Conservation (phyloP, 306 rosid species). For the Leucaena leucocephala region DNA sequence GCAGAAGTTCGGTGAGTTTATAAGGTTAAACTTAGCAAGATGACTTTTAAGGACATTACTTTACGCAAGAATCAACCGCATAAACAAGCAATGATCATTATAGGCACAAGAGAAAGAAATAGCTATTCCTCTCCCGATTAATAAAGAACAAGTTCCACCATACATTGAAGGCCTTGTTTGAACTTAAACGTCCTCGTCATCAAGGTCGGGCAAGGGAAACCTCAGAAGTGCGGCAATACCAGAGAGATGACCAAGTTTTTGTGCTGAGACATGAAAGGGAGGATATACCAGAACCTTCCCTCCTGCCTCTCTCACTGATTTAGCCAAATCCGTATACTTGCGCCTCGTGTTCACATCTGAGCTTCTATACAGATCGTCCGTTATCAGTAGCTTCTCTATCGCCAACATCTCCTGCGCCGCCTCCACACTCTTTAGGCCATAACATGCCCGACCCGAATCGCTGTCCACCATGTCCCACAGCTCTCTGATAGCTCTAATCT, state of each 20-base stretch:
- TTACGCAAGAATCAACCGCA: not conserved
- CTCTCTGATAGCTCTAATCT: constrained; percentile 29
- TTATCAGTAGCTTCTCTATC: constrained; percentile 44
- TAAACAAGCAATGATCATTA: not conserved
- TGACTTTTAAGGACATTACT: too few relatives aligned
- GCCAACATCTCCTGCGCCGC: constrained; percentile 46
- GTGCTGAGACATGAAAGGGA: constrained; percentile 37
- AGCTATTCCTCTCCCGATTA: not conserved
- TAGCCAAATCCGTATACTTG: constrained; percentile 22
- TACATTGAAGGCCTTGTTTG: not conserved
- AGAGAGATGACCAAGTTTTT: constrained; percentile 17
- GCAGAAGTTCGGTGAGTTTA: too few relatives aligned
- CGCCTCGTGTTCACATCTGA: constrained; percentile 32
- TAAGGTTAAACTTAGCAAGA: too few relatives aligned
- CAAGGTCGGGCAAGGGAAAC: constrained; percentile 48
- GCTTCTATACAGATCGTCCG: constrained; percentile 41
- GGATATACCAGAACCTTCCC: constrained; percentile 45
- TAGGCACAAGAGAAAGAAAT: not conserved
- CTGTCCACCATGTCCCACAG: constrained; percentile 39
- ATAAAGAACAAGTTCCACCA: not conserved
- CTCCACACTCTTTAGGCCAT: constrained; percentile 40
- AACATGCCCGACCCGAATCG: constrained; percentile 43
- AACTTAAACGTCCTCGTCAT: constrained; percentile 18
- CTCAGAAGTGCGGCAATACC: constrained; percentile 50
- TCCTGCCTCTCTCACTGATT: constrained; percentile 37